These are phyloP conservation scores for Penicillium sp. DNA, from an alignment of 2,329 filamentous ascomycete species.

Conservation along the genomic window DNA sequence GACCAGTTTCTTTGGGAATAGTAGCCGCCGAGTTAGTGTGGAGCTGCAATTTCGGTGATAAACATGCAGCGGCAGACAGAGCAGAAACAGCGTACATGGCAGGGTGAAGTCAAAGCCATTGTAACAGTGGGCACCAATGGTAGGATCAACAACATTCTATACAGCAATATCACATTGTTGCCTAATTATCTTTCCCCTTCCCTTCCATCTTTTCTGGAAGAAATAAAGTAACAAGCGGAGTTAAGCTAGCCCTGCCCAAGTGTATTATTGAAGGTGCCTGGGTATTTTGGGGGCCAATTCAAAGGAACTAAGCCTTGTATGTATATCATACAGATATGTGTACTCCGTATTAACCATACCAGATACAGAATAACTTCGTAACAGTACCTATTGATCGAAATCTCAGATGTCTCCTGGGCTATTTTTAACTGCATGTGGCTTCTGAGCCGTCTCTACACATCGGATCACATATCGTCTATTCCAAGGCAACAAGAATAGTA, in stretches of 20 bases:
- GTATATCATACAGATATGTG: too few relatives aligned
- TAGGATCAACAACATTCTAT: neutral
- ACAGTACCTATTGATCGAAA: too few relatives aligned
- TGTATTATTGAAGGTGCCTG: neutral
- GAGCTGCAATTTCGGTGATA: neutral
- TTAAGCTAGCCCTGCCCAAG: too few relatives aligned
- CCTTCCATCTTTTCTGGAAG: too few relatives aligned
- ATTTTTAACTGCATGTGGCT: constrained; percentile 2
- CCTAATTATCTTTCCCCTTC: neutral
- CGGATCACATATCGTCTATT: neutral
- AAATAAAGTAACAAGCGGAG: too few relatives aligned
- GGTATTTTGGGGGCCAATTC: neutral
- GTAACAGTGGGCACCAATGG: neutral
- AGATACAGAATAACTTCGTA: neutral
- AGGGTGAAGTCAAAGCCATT: constrained; percentile 31
- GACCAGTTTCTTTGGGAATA: neutral
- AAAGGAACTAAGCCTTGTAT: too few relatives aligned
- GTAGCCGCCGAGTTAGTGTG: neutral
- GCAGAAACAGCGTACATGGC: constrained; percentile 9
- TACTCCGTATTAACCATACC: neutral
- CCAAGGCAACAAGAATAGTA: constrained; percentile 1
- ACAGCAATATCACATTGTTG: constrained; percentile 4
- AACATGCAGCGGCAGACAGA: constrained; percentile 29
- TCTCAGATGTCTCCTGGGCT: neutral
- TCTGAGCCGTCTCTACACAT: neutral